phyloP scores from a whole-genome alignment of 2,329 filamentous ascomycete genomes.

The Zymoseptoria tritici region DNA sequence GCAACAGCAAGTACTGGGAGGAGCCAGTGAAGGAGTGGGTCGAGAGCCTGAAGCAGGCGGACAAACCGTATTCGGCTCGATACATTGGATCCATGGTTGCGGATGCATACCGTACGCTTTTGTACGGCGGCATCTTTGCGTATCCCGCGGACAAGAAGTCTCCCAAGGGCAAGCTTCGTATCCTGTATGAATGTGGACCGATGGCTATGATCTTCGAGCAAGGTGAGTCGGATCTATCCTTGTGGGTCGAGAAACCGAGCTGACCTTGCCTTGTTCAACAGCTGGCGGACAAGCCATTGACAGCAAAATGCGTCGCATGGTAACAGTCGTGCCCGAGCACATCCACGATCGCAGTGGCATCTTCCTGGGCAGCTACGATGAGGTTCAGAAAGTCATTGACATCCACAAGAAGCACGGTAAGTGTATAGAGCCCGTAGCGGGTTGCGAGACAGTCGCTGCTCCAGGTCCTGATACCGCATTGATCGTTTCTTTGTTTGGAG shows the following conservation, averaged over 20 bases:
- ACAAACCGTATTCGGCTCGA: slow-evolving; percentile 75
- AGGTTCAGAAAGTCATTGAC: slow-evolving; percentile 90
- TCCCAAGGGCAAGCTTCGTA: slow-evolving; percentile 94
- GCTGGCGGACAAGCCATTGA: slow-evolving; percentile 89
- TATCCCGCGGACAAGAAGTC: slow-evolving; percentile 98
- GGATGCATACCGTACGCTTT: slow-evolving; percentile 87
- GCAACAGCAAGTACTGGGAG: slow-evolving; percentile 95
- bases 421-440: too few species aligned
- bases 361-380: slow-evolving; percentile 89
- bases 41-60: slow-evolving; percentile 75
- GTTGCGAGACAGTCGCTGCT: too few species aligned
- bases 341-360: slow-evolving; percentile 96
- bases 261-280: slow-evolving; percentile 33
- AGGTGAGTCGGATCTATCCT: slow-evolving; percentile 50
- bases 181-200: slow-evolving; percentile 95
- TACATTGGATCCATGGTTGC: slow-evolving; percentile 99
- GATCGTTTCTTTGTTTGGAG: too few species aligned
- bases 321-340: slow-evolving; percentile 78
- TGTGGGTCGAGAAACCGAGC: not conserved
- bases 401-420: slow-evolving; percentile 58
- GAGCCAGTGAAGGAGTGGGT: slow-evolving; percentile 82
- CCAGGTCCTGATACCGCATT: not conserved
- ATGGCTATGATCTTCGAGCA: slow-evolving; percentile 99
- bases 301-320: slow-evolving; percentile 83
- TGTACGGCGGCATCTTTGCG: slow-evolving; percentile 95